Base-by-base conservation (phyloP, 176 grass and related monocot species). In the Carex scoparia region DNA sequence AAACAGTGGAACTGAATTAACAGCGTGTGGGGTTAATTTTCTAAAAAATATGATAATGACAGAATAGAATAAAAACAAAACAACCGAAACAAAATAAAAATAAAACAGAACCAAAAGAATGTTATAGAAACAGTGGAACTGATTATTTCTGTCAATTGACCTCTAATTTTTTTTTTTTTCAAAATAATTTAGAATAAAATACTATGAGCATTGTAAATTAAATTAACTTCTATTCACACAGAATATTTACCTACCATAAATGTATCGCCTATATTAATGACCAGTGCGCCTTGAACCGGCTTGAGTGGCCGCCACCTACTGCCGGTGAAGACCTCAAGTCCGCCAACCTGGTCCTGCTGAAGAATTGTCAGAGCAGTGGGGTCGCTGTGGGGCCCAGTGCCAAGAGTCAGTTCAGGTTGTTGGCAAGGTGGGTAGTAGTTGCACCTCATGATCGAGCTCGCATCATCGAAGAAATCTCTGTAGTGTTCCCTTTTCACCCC, bases 231-330 rank as follows among this genome's bases (percentile, higher is more conserved):
- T 35, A 35, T 35, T 35, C 14, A 71, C 37, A 71, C 4, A n/a
- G 1, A 71, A n/a, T 71, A 71, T 28, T 19, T 33, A 81, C 83
- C 10, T 94, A 97, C 94, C 95, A 91, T 98, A 89, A 98, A 98
- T 31, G 93, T 98, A 86, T 98, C 95, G 33, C 95, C 95, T 67
- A 98, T 92, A 88, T 98, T 98, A 86, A 98, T 87, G 82, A 94
- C 92, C 79, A 98, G 83, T 75, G 95, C 91, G 37, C 91, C 92
- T 0, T 79, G 84, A 38, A 94, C 76, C 37, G 95, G 95, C 8
- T 83, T 73, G 68, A 98, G 87, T 16, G 89, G 91, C 15, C 89
- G 88, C 95, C 92, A 98, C 18, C 85, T 84, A 48, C 89, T 91
- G 77, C 89, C 95, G 57, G 87, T 84, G 65, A 98, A 92, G 8